phyloP scores from a whole-genome alignment of 345 rosid species.

The Cardamine resedifolia region DNA sequence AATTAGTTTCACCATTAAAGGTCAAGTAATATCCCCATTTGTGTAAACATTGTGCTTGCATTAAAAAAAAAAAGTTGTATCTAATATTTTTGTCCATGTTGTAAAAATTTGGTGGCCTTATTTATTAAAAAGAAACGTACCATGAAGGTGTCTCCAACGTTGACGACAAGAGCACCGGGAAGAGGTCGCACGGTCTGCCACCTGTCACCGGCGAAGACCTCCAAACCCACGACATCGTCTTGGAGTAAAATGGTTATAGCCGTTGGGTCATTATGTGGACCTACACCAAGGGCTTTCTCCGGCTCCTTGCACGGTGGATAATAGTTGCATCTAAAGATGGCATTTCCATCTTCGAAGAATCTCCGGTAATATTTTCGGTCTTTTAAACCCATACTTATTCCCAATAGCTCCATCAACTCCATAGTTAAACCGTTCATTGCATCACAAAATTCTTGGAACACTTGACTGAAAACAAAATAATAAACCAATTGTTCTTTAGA shows the following conservation, averaged over 20 bases:
- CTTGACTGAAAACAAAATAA: slow-evolving; percentile 16
- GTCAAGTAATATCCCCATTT: not conserved
- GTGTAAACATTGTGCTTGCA: not conserved
- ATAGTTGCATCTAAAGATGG: slow-evolving; percentile 50
- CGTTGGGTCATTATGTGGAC: slow-evolving; percentile 44
- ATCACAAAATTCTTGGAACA: slow-evolving; percentile 35
- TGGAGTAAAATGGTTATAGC: slow-evolving; percentile 51
- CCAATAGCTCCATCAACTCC: slow-evolving; percentile 32
- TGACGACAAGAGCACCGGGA: slow-evolving; percentile 50
- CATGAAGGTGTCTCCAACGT: slow-evolving; percentile 63
- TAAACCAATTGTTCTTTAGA: not conserved
- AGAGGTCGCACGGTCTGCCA: slow-evolving; percentile 49
- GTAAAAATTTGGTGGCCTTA: not conserved
- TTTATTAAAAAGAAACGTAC: slow-evolving; percentile 34
- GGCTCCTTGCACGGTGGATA: slow-evolving; percentile 55
- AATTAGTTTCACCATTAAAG: not conserved
- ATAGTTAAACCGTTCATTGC: slow-evolving; percentile 25
- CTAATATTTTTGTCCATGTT: not conserved
- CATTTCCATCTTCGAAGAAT: slow-evolving; percentile 42
- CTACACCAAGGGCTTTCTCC: slow-evolving; percentile 50
- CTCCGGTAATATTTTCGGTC: slow-evolving; percentile 36
- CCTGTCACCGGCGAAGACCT: slow-evolving; percentile 40
- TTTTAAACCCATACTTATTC: slow-evolving; percentile 41
- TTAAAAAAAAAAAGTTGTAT: not conserved
- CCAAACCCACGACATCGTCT: slow-evolving; percentile 56